Base-by-base conservation (phyloP, 345 rosid genomes). In the Arabis hirsuta region DNA sequence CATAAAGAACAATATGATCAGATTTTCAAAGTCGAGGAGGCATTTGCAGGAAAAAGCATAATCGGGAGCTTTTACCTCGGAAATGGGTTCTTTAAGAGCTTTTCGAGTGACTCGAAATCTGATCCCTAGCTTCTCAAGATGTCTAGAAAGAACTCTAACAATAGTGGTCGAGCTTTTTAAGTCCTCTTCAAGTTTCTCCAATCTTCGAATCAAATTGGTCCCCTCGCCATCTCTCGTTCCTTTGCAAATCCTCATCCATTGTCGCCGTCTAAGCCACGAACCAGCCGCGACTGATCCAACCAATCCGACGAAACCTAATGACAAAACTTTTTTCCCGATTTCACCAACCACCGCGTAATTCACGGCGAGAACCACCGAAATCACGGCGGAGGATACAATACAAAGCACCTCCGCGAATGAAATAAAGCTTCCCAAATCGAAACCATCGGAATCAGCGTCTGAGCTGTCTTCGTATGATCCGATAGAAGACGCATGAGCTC, bases 151-250 rank as follows among this genome's bases (percentile, higher is more conserved):
- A 54, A 78, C 94, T 70, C 87, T 81, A 62, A 88, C 80, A 45
- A 90, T 84, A 3, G 88, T 73, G 6, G 76, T 81, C 1, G 89
- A 88, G 62, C 77, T 90, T 84, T 80, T 87, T 69, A 85, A 73
- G 79, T 91, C 96, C 66, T 90, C 92, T 70, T 95, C 99, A 79
- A 95, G 72, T 73, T 80, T 90, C 84, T 95, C 98, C 68, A 95
- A 71, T 72, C 94, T 81, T 79, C 63, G 85, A 54, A 84, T 73
- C 74, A 95, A 77, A 81, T 88, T 79, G 70, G 79, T 77, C 9
- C 80, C 82, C 27, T 79, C 77, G 0, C 56, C 78, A 43, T 62
- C 73, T n/a, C 56, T 79, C 22, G 82, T 44, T 43, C 80, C 90
- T 74, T 53, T 71, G 71, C 84, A 82, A 5, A 88, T 76, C 65